A percentile compares a stretch with the other conserved stretches of the same genome.
Conservation (phyloP, 768 basidiomycete species). For the Chlorophyllum brunneum region DNA sequence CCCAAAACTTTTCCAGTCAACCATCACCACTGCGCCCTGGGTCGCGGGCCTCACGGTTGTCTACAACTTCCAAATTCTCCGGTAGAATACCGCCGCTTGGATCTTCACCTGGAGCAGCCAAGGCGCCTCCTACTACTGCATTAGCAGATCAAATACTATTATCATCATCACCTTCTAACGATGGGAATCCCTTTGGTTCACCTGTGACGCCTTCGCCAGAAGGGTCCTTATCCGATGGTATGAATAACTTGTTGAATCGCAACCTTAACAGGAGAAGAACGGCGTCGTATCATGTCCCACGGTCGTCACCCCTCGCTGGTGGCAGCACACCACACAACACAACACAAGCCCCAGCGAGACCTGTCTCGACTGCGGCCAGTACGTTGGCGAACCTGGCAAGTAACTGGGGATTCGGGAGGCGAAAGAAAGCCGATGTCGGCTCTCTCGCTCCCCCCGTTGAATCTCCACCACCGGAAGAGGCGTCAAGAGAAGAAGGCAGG, state of each 20-base stretch:
- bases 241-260: constrained; percentile 37
- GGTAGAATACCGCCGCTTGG: constrained; percentile 60
- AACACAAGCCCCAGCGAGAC: constrained; percentile 23
- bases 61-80: constrained; percentile 67
- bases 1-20: constrained; percentile 29
- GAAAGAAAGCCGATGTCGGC: constrained; percentile 35
- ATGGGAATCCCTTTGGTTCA: constrained; percentile 35
- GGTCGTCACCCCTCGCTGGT: constrained; percentile 42
- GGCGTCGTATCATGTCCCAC: constrained; percentile 54
- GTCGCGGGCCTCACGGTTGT: constrained; percentile 68
- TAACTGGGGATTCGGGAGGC: constrained; percentile 67
- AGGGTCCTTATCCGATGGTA: constrained; percentile 59
- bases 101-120: constrained; percentile 41
- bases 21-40: constrained; percentile 67
- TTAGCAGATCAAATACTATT: constrained; percentile 51
- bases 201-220: constrained; percentile 54
- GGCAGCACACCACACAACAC: constrained; percentile 23
- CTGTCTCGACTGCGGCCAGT: constrained; percentile 40
- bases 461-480: constrained; percentile 18
- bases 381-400: constrained; percentile 56
- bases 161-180: constrained; percentile 40
- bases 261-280: constrained; percentile 42
- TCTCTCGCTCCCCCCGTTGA: constrained; percentile 24
- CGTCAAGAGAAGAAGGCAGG: not conserved
- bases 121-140: constrained; percentile 67